A percentile compares a stretch with the other conserved stretches of the same genome.
Conservation (phyloP, 208 protist genomes). For the Acanthamoeba healyi region DNA sequence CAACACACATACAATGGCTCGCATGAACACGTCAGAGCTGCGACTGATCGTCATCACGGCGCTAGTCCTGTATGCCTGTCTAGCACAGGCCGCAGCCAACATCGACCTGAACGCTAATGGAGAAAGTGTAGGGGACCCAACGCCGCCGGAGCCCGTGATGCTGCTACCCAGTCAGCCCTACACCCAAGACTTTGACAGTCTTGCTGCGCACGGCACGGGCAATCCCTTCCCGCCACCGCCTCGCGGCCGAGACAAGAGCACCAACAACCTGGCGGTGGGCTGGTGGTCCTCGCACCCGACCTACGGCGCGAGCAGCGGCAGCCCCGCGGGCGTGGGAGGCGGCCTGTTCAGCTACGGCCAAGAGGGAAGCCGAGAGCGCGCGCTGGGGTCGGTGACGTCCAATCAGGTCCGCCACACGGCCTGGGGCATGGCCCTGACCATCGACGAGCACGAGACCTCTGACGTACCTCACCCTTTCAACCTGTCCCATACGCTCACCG, state of each 20-base stretch:
- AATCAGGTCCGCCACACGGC: neutral
- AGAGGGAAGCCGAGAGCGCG: neutral
- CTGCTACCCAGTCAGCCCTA: neutral
- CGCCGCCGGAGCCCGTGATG: neutral
- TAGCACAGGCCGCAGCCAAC: too few relatives aligned
- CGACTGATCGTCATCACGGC: too few relatives aligned
- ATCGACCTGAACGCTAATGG: too few relatives aligned
- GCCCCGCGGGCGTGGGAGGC: neutral
- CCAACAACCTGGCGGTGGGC: neutral
- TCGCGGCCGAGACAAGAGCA: too few relatives aligned
- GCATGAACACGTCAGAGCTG: too few relatives aligned
- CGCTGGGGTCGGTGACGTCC: neutral
- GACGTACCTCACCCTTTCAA: neutral
- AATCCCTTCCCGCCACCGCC: neutral
- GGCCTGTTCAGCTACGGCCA: slow-evolving; percentile 22
- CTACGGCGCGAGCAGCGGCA: slow-evolving; percentile 1
- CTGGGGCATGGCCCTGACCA: neutral
- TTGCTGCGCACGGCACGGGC: neutral
- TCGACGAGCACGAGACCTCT: neutral
- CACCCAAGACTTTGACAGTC: neutral
- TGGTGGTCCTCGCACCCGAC: neutral
- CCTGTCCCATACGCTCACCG: neutral
- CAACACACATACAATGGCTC: too few relatives aligned
- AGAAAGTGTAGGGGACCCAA: neutral
- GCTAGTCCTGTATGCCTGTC: too few relatives aligned